Evolutionary conservation across 768 basidiomycete genomes (phyloP), one percentile per base, ranked within the genome.

Genomic region (Collybia sp.): DNA sequence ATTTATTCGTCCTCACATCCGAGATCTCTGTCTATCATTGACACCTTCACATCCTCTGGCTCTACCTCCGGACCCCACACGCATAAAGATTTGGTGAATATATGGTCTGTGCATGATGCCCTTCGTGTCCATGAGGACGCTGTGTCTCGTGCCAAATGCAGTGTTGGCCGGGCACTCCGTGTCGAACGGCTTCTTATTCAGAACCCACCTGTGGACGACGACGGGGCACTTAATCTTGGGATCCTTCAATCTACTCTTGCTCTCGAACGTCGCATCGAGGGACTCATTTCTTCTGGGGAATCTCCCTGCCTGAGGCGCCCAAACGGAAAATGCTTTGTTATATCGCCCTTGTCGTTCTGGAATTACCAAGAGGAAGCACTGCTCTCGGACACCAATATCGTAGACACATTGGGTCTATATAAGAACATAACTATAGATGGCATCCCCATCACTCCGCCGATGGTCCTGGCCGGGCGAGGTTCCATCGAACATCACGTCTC

Each of bases 301-400:
- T 57, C 75, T 1, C 64, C 74, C 20, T 90, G 88, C 57, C 68
- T 89, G 12, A 75, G 72, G 51, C 66, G 66, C 19, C 58, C 67
- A 2, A 67, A 73, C 35, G 78, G 74, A 12, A 65, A 68, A 46
- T 93, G 90, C 61, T 72, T 91, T 42, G 77, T 82, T 30, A 62
- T 89, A 48, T 87, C 85, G 20, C 90, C 90, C 5, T 67, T 85
- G 20, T 74, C 76, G 6, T 91, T 88, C 59, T 92, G 89, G 90
- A 57, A 73, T 33, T 72, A 87, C 55, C 77, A 88, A 55, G 69
- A 76, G 58, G 65, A 69, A 10, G 58, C 66, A 12, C 63, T 92
- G 30, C 63, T 58, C 36, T 67, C 74, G 5, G 85, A 87, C 58
- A 43, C 55, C 35, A 75, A 82, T 54, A 70, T 90, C 20, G 62